phyloP scores from a whole-genome alignment of 805 yeast species.

The Ogataea pilisensis region DNA sequence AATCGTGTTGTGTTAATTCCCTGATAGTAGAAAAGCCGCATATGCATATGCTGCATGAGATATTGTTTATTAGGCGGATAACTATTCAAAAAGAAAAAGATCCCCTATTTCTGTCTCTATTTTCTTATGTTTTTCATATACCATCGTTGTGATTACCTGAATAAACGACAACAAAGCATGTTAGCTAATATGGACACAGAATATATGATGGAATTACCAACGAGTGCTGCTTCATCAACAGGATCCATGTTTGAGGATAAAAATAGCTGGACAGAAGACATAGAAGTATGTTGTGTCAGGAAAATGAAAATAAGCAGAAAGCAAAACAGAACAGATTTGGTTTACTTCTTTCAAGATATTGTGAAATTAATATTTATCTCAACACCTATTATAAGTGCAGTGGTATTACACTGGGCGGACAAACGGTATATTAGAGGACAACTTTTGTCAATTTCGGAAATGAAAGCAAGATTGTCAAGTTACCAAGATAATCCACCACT shows the following conservation, averaged over 20 bases:
- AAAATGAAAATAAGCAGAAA: no score
- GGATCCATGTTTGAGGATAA: neutral
- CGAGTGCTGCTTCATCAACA: neutral
- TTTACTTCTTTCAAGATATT: no score
- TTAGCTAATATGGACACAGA: neutral
- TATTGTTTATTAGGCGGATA: no score
- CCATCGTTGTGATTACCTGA: no score
- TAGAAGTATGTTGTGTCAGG: neutral
- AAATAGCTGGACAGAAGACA: neutral
- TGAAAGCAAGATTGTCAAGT: neutral
- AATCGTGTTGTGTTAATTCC: no score
- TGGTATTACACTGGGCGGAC: neutral
- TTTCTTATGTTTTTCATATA: no score
- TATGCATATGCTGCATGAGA: no score
- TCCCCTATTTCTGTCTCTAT: no score
- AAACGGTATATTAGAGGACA: neutral
- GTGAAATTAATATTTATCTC: neutral
- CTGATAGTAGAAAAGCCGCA: no score
- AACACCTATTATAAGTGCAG: neutral
- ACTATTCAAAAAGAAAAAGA: no score
- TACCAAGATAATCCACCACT: neutral
- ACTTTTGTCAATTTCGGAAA: no score
- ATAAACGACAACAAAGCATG: neutral
- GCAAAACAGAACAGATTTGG: no score
- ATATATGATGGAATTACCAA: neutral